Percentiles rank a stretch among this genome's conserved stretches.
Conservation (phyloP, 306 rosid genomes). For the Cicer arietinum region DNA sequence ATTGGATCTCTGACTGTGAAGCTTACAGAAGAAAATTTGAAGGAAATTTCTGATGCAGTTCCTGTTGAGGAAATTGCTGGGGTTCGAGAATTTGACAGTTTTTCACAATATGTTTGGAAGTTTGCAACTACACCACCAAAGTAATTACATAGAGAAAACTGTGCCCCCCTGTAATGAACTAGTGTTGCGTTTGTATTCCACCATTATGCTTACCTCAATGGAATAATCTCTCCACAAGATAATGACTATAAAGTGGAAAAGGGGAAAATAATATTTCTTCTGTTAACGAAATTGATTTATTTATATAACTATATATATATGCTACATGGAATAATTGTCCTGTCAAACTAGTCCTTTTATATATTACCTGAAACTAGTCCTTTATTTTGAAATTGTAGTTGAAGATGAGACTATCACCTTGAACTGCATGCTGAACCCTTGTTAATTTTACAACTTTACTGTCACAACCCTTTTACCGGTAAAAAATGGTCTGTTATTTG, state of each 20-base stretch:
- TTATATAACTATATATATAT: background rate
- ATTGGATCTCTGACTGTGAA: constrained; percentile 60
- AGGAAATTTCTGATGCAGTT: constrained; percentile 66
- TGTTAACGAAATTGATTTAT: background rate
- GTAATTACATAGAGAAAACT: constrained; percentile 31
- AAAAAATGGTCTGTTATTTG: no score
- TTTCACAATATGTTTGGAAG: constrained; percentile 49
- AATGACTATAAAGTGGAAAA: background rate
- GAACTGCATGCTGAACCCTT: no score
- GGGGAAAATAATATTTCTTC: background rate
- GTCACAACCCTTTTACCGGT: no score
- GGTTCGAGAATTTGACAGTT: constrained; percentile 46
- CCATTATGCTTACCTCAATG: constrained; percentile 12
- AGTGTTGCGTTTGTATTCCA: constrained; percentile 15
- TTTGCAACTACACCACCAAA: constrained; percentile 64
- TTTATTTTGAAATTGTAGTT: no score
- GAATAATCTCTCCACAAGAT: background rate
- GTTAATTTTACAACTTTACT: no score
- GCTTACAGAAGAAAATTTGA: constrained; percentile 64
- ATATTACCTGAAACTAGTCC: no score
- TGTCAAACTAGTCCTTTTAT: background rate
- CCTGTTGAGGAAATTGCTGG: constrained; percentile 64
- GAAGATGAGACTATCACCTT: no score
- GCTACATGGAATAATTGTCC: background rate
- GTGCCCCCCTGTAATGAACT: background rate